Conservation (phyloP, 768 basidiomycete species). For the Leccinum imitatum region DNA sequence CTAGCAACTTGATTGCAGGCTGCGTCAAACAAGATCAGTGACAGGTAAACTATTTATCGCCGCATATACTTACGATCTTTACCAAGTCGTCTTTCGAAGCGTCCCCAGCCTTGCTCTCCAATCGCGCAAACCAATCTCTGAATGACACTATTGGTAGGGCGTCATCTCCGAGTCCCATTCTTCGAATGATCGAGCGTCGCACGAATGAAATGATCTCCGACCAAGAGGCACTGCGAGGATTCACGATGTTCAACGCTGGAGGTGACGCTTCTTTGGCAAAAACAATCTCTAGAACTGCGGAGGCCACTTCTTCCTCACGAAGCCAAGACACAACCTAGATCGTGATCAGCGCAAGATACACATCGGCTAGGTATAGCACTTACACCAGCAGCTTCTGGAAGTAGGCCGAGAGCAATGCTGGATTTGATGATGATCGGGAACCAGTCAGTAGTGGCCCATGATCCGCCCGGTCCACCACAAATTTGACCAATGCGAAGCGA, state of each 20-base stretch:
- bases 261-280: constrained; percentile 18
- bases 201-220: constrained; percentile 28
- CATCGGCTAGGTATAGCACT: no score
- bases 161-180: background rate
- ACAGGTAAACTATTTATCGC: background rate
- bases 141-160: constrained; percentile 34
- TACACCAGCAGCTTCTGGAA: constrained; percentile 35
- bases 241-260: constrained; percentile 36
- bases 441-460: constrained; percentile 48
- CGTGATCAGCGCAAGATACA: background rate
- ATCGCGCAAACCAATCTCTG: constrained; percentile 33
- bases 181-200: constrained; percentile 15
- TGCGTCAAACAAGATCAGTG: constrained; percentile 2
- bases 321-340: constrained; percentile 44
- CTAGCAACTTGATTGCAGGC: constrained; percentile 33
- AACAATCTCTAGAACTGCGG: constrained; percentile 32
- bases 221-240: constrained; percentile 39
- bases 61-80: constrained; percentile 30
- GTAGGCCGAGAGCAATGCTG: constrained; percentile 26
- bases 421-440: constrained; percentile 44
- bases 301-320: constrained; percentile 39
- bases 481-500: constrained; percentile 49
- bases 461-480: constrained; percentile 40
- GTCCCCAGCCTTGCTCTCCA: constrained; percentile 23
- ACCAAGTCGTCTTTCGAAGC: constrained; percentile 28